Conservation (phyloP, 2,329 filamentous ascomycete genomes). For the Blastomyces gilchristii region DNA sequence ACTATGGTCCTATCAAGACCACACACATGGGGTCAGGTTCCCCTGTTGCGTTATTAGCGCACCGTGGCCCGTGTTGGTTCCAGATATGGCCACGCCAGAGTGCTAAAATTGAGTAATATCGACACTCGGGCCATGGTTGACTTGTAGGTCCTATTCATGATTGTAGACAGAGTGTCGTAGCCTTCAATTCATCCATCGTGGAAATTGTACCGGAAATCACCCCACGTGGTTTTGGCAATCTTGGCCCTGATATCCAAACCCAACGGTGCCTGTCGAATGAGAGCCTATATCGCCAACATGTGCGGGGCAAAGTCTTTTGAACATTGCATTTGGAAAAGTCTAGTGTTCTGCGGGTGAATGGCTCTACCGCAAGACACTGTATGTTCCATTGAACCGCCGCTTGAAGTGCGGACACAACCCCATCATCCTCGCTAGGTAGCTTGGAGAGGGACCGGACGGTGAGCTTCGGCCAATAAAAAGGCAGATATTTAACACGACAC, state of each 20-base stretch:
- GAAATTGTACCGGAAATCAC: not conserved
- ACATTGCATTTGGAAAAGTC: not conserved
- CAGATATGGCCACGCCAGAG: not conserved
- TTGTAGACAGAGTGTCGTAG: not conserved
- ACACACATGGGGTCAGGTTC: constrained; percentile 1
- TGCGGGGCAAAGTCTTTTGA: not conserved
- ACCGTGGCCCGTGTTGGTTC: not conserved
- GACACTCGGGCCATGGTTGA: not conserved
- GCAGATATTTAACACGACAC: constrained; percentile 4
- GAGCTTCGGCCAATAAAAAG: constrained; percentile 5
- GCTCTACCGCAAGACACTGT: too few species aligned
- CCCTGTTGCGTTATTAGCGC: not conserved
- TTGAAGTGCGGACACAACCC: not conserved
- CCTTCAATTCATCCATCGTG: not conserved
- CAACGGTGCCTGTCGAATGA: not conserved
- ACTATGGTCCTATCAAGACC: not conserved
- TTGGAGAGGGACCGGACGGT: not conserved
- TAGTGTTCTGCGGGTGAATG: too few species aligned
- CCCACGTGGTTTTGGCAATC: not conserved
- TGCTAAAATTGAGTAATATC: not conserved
- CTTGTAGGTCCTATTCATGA: not conserved
- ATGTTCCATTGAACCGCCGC: not conserved
- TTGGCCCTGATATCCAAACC: too few species aligned
- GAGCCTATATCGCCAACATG: not conserved
- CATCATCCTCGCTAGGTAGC: not conserved